These are phyloP conservation scores for Amanita thiersii DNA, from an alignment of 768 basidiomycete genomes.

Conservation along the genomic window DNA sequence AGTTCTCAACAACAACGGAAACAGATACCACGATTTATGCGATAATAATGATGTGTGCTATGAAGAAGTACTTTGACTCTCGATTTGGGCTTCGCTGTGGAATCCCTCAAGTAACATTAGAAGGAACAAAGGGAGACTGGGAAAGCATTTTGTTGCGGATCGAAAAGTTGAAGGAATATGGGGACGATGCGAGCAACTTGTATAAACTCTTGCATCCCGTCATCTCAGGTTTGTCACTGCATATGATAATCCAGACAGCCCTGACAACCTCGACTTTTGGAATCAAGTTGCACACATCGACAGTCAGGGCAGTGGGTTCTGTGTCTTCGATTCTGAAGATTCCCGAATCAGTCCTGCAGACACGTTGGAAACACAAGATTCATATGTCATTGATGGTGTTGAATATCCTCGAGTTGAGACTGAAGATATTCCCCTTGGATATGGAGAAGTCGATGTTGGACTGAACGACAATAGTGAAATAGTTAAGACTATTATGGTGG, in stretches of 20 bases:
- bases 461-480: not conserved
- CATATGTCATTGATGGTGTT: not conserved
- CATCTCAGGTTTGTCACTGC: conserved; percentile 20
- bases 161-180: conserved; percentile 24
- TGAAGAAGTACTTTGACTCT: conserved; percentile 23
- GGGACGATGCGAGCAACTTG: conserved; percentile 21
- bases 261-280: conserved; percentile 24
- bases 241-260: conserved; percentile 18
- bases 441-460: not conserved
- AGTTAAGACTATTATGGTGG: not conserved
- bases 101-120: conserved; percentile 26
- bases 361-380: no score
- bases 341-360: conserved; percentile 23
- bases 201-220: conserved; percentile 25
- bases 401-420: not conserved
- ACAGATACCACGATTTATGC: conserved; percentile 20
- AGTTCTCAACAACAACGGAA: conserved; percentile 26
- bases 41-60: conserved; percentile 24
- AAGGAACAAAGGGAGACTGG: conserved; percentile 25
- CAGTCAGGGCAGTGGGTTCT: conserved; percentile 20
- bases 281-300: conserved; percentile 19
- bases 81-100: conserved; percentile 20
- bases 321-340: conserved; percentile 22
- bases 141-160: conserved; percentile 19
- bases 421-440: not conserved